These are phyloP conservation scores for Cyberlindnera bimundalis DNA, from an alignment of 805 yeast species.

Conservation along the genomic window DNA sequence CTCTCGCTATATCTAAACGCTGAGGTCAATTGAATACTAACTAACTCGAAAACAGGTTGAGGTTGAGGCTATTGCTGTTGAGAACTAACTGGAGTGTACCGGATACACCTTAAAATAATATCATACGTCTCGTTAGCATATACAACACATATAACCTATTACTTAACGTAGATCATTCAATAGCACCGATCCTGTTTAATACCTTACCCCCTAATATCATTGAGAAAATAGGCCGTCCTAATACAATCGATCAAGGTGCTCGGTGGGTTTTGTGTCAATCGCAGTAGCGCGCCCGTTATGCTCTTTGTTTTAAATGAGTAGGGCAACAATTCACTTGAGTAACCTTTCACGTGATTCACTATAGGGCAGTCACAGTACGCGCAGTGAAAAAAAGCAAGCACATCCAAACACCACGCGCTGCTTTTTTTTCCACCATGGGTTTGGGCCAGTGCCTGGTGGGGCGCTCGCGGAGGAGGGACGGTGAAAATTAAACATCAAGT, in stretches of 20 bases:
- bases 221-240: no score
- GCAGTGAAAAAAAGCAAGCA: not conserved
- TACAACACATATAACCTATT: no score
- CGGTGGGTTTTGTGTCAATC: no score
- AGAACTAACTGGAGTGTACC: conserved; percentile 32
- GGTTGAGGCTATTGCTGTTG: conserved; percentile 89
- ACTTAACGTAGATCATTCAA: no score
- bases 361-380: conserved; percentile 11
- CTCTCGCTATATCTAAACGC: not conserved
- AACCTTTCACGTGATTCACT: conserved; percentile 2
- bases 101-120: not conserved
- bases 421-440: conserved; percentile 2
- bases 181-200: no score
- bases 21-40: conserved; percentile 8
- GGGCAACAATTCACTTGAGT: not conserved
- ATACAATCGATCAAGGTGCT: no score
- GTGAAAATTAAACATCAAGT: conserved; percentile 20
- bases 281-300: no score
- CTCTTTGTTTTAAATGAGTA: not conserved
- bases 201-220: no score
- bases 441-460: conserved; percentile 3
- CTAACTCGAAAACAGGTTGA: conserved; percentile 44
- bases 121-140: no score
- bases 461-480: conserved; percentile 9
- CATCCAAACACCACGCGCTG: conserved; percentile 11